Evolutionary conservation across 768 basidiomycete genomes (phyloP).

Genomic region (Amanita molliuscula): DNA sequence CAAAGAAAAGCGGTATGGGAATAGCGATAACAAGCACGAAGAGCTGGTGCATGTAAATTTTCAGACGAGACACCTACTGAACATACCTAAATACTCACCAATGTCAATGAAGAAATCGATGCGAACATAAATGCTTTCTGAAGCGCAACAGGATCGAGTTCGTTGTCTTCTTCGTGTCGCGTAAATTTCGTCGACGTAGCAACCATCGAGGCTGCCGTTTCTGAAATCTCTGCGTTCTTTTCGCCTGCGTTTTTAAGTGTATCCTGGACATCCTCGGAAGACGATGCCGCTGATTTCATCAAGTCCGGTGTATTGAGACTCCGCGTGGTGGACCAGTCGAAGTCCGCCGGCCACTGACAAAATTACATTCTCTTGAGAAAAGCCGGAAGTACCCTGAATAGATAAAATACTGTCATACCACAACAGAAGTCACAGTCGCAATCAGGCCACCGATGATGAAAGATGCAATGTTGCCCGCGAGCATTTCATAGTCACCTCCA

Average conservation of each 20-base stretch:
- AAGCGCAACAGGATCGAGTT: slow-evolving; percentile 56
- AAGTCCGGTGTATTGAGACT: slow-evolving; percentile 48
- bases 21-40: slow-evolving; percentile 62
- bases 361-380: background rate
- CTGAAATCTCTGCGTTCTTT: background rate
- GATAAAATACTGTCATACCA: slow-evolving; percentile 33
- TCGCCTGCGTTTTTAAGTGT: background rate
- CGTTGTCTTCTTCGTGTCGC: slow-evolving; percentile 31
- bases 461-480: slow-evolving; percentile 83
- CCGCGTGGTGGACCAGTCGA: slow-evolving; percentile 72
- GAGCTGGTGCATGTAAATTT: slow-evolving; percentile 24
- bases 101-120: slow-evolving; percentile 54
- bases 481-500: slow-evolving; percentile 48
- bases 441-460: slow-evolving; percentile 77
- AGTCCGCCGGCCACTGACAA: slow-evolving; percentile 66
- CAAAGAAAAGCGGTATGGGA: slow-evolving; percentile 82
- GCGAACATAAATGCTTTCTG: slow-evolving; percentile 77
- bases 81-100: slow-evolving; percentile 32
- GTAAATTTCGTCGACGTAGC: background rate
- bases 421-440: slow-evolving; percentile 48
- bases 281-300: background rate
- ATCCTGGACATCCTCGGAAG: background rate
- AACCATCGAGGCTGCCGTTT: background rate
- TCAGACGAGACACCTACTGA: background rate
- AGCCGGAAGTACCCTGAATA: background rate